Conservation (phyloP, 495 filamentous ascomycete species). For the Aspergillus olivimuriae region DNA sequence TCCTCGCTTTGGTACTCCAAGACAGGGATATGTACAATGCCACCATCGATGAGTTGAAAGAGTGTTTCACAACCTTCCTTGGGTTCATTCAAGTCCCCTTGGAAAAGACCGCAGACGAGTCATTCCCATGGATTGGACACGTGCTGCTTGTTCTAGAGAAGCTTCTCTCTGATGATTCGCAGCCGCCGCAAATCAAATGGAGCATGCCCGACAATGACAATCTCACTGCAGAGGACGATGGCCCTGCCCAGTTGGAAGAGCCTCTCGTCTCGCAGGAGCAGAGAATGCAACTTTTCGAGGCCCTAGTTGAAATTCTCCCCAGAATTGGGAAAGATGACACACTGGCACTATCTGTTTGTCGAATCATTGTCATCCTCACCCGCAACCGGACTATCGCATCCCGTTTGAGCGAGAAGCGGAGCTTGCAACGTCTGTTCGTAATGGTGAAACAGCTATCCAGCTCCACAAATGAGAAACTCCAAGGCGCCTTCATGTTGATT, state of each 20-base stretch:
- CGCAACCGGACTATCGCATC: constrained; percentile 67
- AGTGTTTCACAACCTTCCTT: constrained; percentile 69
- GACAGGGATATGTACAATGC: constrained; percentile 74
- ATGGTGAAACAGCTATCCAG: constrained; percentile 90
- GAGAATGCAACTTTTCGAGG: constrained; percentile 62
- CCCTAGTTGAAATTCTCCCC: constrained; percentile 75
- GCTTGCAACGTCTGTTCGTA: constrained; percentile 82
- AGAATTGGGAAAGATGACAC: constrained; percentile 80
- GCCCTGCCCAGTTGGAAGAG: constrained; percentile 51
- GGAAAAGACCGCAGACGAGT: constrained; percentile 60
- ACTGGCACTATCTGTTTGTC: constrained; percentile 73
- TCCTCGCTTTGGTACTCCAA: constrained; percentile 82
- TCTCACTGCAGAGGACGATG: constrained; percentile 34
- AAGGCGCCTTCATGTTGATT: constrained; percentile 77
- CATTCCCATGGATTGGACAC: constrained; percentile 87
- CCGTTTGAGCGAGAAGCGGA: constrained; percentile 75
- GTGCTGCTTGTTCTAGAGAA: constrained; percentile 87
- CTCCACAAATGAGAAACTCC: constrained; percentile 65
- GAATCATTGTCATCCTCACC: constrained; percentile 87
- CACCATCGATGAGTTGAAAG: constrained; percentile 66
- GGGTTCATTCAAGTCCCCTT: constrained; percentile 68
- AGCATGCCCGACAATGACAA: constrained; percentile 55
- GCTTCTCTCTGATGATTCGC: constrained; percentile 77
- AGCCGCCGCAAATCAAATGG: constrained; percentile 72
- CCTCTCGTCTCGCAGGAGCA: constrained; percentile 59